phyloP scores from a whole-genome alignment of 1,284 basidiomycete species.

The Lentinula novae-zelandiae region DNA sequence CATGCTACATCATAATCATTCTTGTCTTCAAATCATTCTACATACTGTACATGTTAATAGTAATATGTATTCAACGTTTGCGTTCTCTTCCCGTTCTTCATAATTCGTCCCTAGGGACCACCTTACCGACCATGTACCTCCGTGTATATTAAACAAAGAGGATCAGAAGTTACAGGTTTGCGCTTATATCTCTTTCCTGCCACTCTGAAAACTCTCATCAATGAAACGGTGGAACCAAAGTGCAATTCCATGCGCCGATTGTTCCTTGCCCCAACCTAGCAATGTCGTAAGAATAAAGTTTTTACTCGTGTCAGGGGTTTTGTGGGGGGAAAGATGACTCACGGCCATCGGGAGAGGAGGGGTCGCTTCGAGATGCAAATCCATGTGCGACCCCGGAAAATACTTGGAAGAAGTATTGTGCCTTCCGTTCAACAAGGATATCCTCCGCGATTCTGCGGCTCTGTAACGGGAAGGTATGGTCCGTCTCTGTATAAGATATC shows the following conservation, averaged over 20 bases:
- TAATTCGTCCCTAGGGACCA: no score
- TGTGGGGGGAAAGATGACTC: conserved; percentile 19
- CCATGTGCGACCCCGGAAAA: conserved; percentile 48
- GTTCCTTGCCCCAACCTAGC: conserved; percentile 59
- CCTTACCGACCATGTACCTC: no score
- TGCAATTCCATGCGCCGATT: conserved; percentile 43
- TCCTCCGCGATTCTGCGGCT: conserved; percentile 42
- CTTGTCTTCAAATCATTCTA: not conserved
- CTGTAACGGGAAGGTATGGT: conserved; percentile 40
- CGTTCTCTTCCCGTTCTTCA: no score
- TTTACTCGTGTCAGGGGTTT: no score
- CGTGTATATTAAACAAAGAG: not conserved
- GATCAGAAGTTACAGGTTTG: not conserved
- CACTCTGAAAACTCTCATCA: not conserved
- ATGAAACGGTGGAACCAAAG: conserved; percentile 44
- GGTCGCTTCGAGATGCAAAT: conserved; percentile 39
- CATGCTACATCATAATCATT: conserved; percentile 10
- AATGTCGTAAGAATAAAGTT: not conserved
- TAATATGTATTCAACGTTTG: no score
- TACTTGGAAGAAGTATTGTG: conserved; percentile 44
- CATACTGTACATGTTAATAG: no score
- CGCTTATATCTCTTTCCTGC: not conserved
- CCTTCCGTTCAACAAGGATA: conserved; percentile 38
- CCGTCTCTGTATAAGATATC: conserved; percentile 31
- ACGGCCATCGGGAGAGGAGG: conserved; percentile 36